phyloP scores from a whole-genome alignment of 306 rosid genomes.

The Medicago arabica region DNA sequence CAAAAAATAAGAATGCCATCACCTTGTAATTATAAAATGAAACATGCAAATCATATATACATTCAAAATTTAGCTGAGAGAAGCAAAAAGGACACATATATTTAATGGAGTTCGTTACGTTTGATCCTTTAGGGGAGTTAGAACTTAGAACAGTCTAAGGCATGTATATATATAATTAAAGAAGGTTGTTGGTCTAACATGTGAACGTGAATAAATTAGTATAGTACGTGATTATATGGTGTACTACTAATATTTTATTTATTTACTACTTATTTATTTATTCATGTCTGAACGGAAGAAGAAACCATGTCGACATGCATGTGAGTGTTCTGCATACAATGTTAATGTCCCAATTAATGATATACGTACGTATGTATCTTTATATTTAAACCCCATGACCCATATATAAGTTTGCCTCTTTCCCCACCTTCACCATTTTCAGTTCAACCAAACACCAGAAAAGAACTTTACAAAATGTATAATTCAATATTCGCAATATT shows the following conservation, averaged over 20 bases:
- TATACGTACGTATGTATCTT: background rate
- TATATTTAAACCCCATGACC: constrained; percentile 7
- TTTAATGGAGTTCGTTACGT: background rate
- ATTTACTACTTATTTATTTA: background rate
- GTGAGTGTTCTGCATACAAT: constrained; percentile 35
- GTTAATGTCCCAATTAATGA: constrained; percentile 41
- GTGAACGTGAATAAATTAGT: background rate
- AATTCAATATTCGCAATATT: too few relatives aligned
- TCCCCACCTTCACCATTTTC: background rate
- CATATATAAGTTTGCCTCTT: constrained; percentile 5
- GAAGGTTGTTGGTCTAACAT: background rate
- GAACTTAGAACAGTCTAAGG: too few relatives aligned
- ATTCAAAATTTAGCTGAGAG: background rate
- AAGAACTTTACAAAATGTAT: background rate
- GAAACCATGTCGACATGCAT: constrained; percentile 45
- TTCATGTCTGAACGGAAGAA: background rate
- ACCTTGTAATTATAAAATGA: too few relatives aligned
- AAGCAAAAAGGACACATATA: background rate
- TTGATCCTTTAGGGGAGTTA: background rate
- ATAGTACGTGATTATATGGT: background rate
- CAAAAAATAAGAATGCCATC: too few relatives aligned
- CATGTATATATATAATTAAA: background rate
- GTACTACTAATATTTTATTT: background rate
- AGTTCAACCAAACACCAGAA: background rate
- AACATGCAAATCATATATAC: background rate